A percentile compares a stretch with the other conserved stretches of the same genome.
Evolutionary conservation across 768 basidiomycete genomes (phyloP).

Genomic region (Lactarius akahatsu): DNA sequence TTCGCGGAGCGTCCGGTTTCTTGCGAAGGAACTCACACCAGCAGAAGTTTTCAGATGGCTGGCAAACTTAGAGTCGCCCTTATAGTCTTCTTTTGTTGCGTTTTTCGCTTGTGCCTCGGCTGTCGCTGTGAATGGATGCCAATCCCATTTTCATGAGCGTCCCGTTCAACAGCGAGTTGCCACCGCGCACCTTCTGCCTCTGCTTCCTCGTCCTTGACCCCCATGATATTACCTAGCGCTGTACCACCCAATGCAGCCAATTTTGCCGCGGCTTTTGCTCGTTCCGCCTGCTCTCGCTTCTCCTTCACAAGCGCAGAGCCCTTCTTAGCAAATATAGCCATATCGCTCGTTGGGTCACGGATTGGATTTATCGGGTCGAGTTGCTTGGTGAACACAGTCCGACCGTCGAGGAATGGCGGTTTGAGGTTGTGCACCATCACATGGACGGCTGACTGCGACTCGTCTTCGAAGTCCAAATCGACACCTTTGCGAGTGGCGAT

Average conservation of each 20-base stretch:
- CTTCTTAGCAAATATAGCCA: slow-evolving; percentile 96
- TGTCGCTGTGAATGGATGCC: slow-evolving; percentile 43
- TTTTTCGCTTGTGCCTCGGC: slow-evolving; percentile 48
- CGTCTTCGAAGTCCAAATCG: slow-evolving; percentile 95
- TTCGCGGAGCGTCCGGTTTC: slow-evolving; percentile 81
- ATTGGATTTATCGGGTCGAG: slow-evolving; percentile 97
- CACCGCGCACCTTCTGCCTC: slow-evolving; percentile 79
- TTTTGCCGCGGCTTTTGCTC: slow-evolving; percentile 95
- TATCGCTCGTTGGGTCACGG: slow-evolving; percentile 87
- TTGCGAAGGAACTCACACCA: slow-evolving; percentile 80
- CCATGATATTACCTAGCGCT: slow-evolving; percentile 95
- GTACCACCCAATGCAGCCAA: slow-evolving; percentile 91
- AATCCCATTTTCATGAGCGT: slow-evolving; percentile 67
- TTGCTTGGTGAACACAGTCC: slow-evolving; percentile 94
- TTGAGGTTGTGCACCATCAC: slow-evolving; percentile 97
- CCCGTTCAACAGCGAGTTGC: slow-evolving; percentile 48
- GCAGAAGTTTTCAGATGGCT: slow-evolving; percentile 79
- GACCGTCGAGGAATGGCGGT: slow-evolving; percentile 96
- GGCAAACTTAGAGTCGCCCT: slow-evolving; percentile 97
- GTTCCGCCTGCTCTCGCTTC: slow-evolving; percentile 93
- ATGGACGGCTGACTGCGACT: slow-evolving; percentile 93
- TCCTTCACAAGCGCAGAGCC: slow-evolving; percentile 94
- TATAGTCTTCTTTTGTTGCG: slow-evolving; percentile 69
- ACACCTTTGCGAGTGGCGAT: slow-evolving; percentile 83
- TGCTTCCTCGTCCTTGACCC: slow-evolving; percentile 92